phyloP scores from a whole-genome alignment of 2,329 filamentous ascomycete species.

The Ophiocordyceps camponoti-floridani region DNA sequence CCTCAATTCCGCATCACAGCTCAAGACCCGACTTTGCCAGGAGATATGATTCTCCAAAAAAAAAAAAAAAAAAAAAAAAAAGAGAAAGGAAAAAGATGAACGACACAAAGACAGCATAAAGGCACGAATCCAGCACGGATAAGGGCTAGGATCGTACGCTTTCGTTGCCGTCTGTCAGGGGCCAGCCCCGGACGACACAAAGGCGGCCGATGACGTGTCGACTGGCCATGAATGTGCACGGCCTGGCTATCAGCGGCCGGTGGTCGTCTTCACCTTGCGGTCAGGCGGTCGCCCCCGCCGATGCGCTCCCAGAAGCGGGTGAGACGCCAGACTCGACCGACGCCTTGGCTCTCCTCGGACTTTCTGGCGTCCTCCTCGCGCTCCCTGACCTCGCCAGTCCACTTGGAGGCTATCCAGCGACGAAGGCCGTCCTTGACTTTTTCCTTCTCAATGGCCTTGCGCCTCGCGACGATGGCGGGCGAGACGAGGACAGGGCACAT shows the following conservation, averaged over 20 bases:
- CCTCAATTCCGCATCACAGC: no score
- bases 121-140: background rate
- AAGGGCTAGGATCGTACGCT: background rate
- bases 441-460: conserved; percentile 46
- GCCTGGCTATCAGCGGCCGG: background rate
- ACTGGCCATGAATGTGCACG: no score
- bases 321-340: conserved; percentile 42
- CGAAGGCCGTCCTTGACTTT: conserved; percentile 48
- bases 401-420: conserved; percentile 44
- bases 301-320: conserved; percentile 50
- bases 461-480: conserved; percentile 42
- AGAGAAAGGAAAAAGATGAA: no score
- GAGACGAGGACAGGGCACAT: conserved; percentile 25
- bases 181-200: no score
- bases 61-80: background rate
- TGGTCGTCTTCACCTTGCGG: background rate
- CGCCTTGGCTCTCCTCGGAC: conserved; percentile 31
- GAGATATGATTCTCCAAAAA: no score
- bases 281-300: conserved; percentile 18
- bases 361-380: conserved; percentile 26
- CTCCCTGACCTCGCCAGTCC: conserved; percentile 32
- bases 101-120: background rate
- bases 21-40: no score
- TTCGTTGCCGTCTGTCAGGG: background rate
- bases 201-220: background rate